These are phyloP conservation scores for Planoprotostelium fungivorum DNA, from an alignment of 78 protist species.

Conservation along the genomic window DNA sequence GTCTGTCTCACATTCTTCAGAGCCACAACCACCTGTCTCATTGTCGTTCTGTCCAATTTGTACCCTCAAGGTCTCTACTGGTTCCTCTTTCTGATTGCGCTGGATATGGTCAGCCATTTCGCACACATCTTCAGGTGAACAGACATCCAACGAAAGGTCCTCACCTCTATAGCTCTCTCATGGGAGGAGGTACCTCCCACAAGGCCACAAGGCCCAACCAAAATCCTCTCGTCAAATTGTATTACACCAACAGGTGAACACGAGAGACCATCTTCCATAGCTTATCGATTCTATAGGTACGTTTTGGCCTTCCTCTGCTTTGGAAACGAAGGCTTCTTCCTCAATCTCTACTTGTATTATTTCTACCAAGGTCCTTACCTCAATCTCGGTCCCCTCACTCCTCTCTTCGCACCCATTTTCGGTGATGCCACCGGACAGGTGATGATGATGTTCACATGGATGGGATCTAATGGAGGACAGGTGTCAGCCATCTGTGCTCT, in stretches of 20 bases:
- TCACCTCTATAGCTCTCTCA: slow-evolving; percentile 10
- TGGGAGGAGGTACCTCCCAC: slow-evolving; percentile 40
- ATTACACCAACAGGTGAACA: neutral
- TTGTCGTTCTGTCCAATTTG: slow-evolving; percentile 51
- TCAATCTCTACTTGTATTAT: slow-evolving; percentile 27
- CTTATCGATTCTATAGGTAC: slow-evolving; percentile 36
- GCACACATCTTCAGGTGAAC: slow-evolving; percentile 39
- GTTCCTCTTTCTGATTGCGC: slow-evolving; percentile 32
- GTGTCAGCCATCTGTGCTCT: neutral
- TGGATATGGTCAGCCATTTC: slow-evolving; percentile 73
- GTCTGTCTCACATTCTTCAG: neutral
- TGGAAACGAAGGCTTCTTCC: slow-evolving; percentile 47
- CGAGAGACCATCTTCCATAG: neutral
- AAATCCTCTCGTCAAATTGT: slow-evolving; percentile 8
- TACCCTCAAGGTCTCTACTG: slow-evolving; percentile 20
- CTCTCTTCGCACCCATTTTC: neutral
- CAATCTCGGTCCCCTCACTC: neutral
- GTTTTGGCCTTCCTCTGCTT: slow-evolving; percentile 59
- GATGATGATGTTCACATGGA: neutral
- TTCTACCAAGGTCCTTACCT: slow-evolving; percentile 14
- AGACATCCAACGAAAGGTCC: neutral
- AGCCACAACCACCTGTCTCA: slow-evolving; percentile 64
- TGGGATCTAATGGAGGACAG: neutral
- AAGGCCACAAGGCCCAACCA: slow-evolving; percentile 30
- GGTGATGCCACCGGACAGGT: neutral